A percentile compares a stretch with the other conserved stretches of the same genome.
phyloP scores from a whole-genome alignment of 2,329 filamentous ascomycete species.

The Trichothecium sympodiale region DNA sequence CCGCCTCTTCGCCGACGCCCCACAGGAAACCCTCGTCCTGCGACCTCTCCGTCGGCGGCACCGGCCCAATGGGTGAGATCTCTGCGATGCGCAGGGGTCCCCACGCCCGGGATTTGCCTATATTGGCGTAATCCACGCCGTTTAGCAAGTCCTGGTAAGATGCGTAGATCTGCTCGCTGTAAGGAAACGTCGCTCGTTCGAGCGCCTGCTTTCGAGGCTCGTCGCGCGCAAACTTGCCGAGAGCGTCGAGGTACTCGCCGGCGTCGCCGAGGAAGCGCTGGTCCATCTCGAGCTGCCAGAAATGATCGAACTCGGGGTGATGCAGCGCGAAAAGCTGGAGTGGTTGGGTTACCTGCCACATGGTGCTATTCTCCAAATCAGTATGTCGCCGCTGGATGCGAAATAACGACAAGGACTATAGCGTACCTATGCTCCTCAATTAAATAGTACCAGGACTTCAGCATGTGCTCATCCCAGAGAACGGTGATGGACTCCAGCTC shows the following conservation, averaged over 20 bases:
- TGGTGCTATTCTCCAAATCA: conserved; percentile 8
- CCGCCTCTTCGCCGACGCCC: conserved; percentile 23
- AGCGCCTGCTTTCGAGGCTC: conserved; percentile 47
- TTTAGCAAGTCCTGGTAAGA: conserved; percentile 30
- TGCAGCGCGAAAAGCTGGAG: conserved; percentile 21
- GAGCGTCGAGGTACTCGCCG: conserved; percentile 16
- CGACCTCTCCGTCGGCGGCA: conserved; percentile 12
- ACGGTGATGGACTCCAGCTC: conserved; percentile 61
- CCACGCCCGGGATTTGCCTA: conserved; percentile 17
- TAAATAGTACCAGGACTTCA: conserved; percentile 53
- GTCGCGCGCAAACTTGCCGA: conserved; percentile 31
- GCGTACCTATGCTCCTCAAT: conserved; percentile 37
- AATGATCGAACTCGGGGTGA: conserved; percentile 23
- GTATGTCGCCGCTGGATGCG: background rate
- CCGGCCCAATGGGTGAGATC: conserved; percentile 17
- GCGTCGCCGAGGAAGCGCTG: conserved; percentile 23
- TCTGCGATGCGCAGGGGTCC: conserved; percentile 16
- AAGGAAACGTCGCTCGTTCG: conserved; percentile 46
- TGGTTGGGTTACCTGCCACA: conserved; percentile 21
- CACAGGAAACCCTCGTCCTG: conserved; percentile 16
- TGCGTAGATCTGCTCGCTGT: conserved; percentile 40
- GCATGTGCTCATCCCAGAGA: conserved; percentile 58
- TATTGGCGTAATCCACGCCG: conserved; percentile 12
- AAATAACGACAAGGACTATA: background rate
- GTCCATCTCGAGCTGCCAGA: conserved; percentile 33